Conservation (phyloP, 495 filamentous ascomycete genomes). For the Penicillium salamii region DNA sequence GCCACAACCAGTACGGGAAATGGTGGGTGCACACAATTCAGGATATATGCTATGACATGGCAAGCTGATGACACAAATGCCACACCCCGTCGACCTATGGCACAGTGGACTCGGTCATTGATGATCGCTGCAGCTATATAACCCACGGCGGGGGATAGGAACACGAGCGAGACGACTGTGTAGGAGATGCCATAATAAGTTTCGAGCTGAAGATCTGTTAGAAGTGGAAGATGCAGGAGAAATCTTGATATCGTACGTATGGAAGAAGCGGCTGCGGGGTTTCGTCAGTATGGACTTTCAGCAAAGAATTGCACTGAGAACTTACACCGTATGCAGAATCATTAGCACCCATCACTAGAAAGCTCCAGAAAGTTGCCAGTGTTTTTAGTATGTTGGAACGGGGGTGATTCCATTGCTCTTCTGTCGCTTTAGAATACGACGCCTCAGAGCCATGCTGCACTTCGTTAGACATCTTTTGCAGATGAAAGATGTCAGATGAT, state of each 20-base stretch:
- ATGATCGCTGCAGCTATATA: conserved; percentile 51
- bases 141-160: conserved; percentile 55
- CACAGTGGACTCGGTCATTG: conserved; percentile 51
- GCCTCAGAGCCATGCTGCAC: neutral
- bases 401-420: conserved; percentile 61
- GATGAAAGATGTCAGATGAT: neutral
- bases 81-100: conserved; percentile 70
- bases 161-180: conserved; percentile 55
- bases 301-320: neutral
- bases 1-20: conserved; percentile 55
- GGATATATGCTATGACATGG: conserved; percentile 58
- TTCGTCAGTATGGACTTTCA: neutral
- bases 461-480: neutral
- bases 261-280: conserved; percentile 55
- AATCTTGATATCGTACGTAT: conserved; percentile 23
- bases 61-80: conserved; percentile 59
- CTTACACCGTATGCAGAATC: conserved; percentile 77
- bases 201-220: conserved; percentile 42
- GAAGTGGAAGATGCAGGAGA: neutral
- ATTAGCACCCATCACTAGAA: conserved; percentile 74
- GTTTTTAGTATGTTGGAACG: conserved; percentile 60
- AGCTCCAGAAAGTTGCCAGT: conserved; percentile 61
- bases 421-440: neutral
- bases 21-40: conserved; percentile 54
- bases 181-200: conserved; percentile 52